These are phyloP conservation scores for Trichoderma simmonsii DNA, from an alignment of 2,329 filamentous ascomycete species.

Conservation along the genomic window DNA sequence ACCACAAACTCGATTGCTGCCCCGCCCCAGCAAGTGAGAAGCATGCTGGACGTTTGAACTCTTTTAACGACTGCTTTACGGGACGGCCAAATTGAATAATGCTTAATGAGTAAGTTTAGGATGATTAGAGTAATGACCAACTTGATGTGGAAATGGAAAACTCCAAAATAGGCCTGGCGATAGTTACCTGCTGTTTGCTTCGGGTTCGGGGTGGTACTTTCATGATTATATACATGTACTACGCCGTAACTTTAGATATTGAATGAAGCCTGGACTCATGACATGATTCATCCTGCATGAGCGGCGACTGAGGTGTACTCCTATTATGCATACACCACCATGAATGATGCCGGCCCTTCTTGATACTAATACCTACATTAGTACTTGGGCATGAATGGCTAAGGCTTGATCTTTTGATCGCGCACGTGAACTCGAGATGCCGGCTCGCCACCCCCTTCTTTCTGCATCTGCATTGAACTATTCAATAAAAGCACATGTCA, in stretches of 20 bases:
- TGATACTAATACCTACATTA: not conserved
- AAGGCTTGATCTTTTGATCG: not conserved
- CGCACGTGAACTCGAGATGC: not conserved
- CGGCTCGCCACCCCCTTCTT: not conserved
- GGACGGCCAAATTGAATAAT: not conserved
- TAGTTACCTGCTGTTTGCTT: not conserved
- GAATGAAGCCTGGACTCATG: not conserved
- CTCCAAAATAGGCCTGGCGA: not conserved
- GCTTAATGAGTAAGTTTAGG: not conserved
- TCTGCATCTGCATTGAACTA: not conserved
- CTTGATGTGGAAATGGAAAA: not conserved
- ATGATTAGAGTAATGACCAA: not conserved
- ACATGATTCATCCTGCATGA: not conserved
- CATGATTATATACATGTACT: not conserved
- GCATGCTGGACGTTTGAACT: conserved; percentile 52
- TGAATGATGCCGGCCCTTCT: not conserved
- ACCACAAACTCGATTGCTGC: conserved; percentile 46
- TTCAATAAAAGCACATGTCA: not conserved
- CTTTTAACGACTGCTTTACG: conserved; percentile 27
- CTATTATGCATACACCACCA: not conserved
- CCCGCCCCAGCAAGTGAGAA: conserved; percentile 54
- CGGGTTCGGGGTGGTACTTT: not conserved
- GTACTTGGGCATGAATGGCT: not conserved
- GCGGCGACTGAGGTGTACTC: not conserved
- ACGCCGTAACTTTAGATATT: not conserved